phyloP scores from a whole-genome alignment of 2,329 filamentous ascomycete genomes.

The Penicillium freii region DNA sequence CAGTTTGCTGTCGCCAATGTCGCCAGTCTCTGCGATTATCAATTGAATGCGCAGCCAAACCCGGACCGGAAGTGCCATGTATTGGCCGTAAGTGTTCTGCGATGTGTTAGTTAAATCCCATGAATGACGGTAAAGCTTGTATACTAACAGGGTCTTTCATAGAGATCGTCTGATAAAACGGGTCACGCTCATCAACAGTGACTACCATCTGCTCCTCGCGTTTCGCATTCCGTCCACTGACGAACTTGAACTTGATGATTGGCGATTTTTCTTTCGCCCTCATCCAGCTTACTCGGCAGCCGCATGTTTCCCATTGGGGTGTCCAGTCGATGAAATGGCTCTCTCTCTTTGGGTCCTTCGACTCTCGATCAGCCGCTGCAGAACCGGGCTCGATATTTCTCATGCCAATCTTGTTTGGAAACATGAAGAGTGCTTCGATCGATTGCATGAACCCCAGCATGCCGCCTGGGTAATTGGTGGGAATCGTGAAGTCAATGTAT shows the following conservation, averaged over 20 bases:
- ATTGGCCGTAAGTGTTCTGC: conserved; percentile 3
- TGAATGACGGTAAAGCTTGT: neutral
- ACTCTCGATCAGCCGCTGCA: neutral
- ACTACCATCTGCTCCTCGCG: neutral
- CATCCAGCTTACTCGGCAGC: conserved; percentile 5
- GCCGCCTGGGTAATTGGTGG: neutral
- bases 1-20: neutral
- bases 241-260: neutral
- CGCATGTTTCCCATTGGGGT: neutral
- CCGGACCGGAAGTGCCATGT: conserved; percentile 1
- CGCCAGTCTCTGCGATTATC: neutral
- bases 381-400: neutral
- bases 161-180: neutral
- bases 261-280: neutral
- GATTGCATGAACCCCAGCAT: neutral
- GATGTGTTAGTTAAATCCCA: neutral
- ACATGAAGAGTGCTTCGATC: neutral
- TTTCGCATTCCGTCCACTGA: neutral
- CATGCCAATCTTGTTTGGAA: neutral
- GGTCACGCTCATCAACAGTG: neutral
- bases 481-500: neutral
- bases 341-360: neutral
- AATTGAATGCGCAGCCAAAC: conserved; percentile 4
- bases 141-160: neutral
- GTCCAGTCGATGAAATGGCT: neutral